Conservation (phyloP, 176 grass and related monocot species). For the Bothriochloa decipiens region DNA sequence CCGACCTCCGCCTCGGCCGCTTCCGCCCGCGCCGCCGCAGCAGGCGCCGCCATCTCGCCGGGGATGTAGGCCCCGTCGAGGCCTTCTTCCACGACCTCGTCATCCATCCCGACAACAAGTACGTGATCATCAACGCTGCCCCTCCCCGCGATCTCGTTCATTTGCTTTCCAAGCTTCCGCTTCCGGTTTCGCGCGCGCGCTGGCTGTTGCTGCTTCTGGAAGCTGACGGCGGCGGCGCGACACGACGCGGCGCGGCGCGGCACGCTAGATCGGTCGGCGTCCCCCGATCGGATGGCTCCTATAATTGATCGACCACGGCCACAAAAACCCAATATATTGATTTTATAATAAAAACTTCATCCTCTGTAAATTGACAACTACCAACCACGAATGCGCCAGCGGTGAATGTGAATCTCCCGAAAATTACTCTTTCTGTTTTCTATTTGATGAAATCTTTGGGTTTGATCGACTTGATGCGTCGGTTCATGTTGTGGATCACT, state of each 20-base stretch:
- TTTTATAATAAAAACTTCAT: background rate
- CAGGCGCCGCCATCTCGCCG: background rate
- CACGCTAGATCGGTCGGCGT: background rate
- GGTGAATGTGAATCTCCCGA: background rate
- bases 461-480: background rate
- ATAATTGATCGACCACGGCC: background rate
- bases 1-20: conserved; percentile 53
- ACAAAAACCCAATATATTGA: background rate
- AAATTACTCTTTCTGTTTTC: background rate
- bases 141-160: background rate
- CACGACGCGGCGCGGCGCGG: background rate
- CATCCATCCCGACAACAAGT: conserved; percentile 82
- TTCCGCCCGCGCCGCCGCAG: conserved; percentile 42
- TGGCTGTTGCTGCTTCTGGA: background rate
- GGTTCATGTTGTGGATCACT: background rate
- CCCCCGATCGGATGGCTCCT: background rate
- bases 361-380: background rate
- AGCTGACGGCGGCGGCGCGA: conserved; percentile 13
- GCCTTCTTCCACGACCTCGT: conserved; percentile 51
- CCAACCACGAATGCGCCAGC: background rate
- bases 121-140: background rate
- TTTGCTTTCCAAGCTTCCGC: conserved; percentile 9
- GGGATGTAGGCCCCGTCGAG: background rate
- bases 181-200: background rate
- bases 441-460: background rate